phyloP scores from a whole-genome alignment of 345 rosid genomes.

The Linum trigynum region DNA sequence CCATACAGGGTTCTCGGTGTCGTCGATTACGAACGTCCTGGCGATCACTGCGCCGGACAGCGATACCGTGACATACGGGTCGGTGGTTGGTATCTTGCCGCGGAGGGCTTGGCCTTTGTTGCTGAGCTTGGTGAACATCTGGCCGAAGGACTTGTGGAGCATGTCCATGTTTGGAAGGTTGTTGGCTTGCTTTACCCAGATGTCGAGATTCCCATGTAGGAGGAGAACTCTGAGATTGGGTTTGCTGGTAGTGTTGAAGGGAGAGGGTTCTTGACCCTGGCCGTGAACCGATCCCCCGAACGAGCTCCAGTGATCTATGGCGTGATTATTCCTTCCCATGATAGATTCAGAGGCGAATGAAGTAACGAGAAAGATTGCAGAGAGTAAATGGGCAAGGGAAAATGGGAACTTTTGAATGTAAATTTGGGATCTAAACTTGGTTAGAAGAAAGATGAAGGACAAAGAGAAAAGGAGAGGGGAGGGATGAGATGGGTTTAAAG shows the following conservation, averaged over 20 bases:
- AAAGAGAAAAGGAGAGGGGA: too few relatives aligned
- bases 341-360: not conserved
- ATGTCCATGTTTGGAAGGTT: not conserved
- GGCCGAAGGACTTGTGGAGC: not conserved
- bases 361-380: not conserved
- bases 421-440: too few relatives aligned
- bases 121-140: conserved; percentile 21
- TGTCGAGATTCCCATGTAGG: not conserved
- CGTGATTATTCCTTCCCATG: not conserved
- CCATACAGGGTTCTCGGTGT: conserved; percentile 76
- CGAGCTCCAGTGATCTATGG: not conserved
- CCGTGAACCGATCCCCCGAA: not conserved
- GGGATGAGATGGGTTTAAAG: too few relatives aligned
- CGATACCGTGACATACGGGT: conserved; percentile 76
- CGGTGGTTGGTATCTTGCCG: conserved; percentile 61
- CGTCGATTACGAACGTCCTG: conserved; percentile 68
- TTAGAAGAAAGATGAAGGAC: too few relatives aligned
- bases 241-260: not conserved
- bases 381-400: not conserved
- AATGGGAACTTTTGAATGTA: too few relatives aligned
- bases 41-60: conserved; percentile 65
- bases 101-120: conserved; percentile 45
- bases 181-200: not conserved
- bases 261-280: not conserved
- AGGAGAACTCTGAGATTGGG: not conserved